phyloP scores from a whole-genome alignment of 140 eudicot species.

The Oenanthe javanica region DNA sequence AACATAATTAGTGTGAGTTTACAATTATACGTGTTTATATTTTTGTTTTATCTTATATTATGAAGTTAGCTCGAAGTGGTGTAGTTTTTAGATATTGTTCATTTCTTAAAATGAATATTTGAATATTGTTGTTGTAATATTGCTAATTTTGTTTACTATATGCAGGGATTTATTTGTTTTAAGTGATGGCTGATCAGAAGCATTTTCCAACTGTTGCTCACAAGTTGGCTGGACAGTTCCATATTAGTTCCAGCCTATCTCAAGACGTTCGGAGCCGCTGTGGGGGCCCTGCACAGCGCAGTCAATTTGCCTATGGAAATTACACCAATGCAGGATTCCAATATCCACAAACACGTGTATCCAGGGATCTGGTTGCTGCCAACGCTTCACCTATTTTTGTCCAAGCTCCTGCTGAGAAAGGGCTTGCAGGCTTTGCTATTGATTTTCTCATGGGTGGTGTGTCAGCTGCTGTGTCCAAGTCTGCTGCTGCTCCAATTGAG shows the following conservation, averaged over 20 bases:
- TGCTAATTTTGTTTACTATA: neutral
- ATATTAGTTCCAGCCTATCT: neutral
- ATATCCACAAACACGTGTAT: neutral
- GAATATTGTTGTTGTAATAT: neutral
- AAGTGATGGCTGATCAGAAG: slow-evolving; percentile 10
- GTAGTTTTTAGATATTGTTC: too few species aligned
- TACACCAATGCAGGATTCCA: slow-evolving; percentile 4
- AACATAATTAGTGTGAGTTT: too few species aligned
- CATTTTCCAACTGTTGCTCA: slow-evolving; percentile 5
- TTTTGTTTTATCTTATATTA: too few species aligned
- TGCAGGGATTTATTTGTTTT: slow-evolving; percentile 1
- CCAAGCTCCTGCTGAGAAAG: slow-evolving; percentile 11
- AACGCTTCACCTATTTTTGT: slow-evolving; percentile 9
- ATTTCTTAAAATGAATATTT: too few species aligned
- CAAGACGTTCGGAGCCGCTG: slow-evolving; percentile 5
- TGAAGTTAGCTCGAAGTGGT: too few species aligned
- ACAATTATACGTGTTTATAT: too few species aligned
- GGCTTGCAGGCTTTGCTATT: neutral
- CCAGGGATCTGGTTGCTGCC: slow-evolving; percentile 1
- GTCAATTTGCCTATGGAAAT: slow-evolving; percentile 1
- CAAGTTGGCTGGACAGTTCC: slow-evolving; percentile 7
- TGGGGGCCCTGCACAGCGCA: slow-evolving; percentile 1
- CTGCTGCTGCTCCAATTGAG: slow-evolving; percentile 20
- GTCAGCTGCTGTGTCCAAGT: slow-evolving; percentile 7
- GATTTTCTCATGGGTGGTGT: slow-evolving; percentile 14